These are phyloP conservation scores for Epichloe brachyelytri DNA, from an alignment of 2,329 filamentous ascomycete species.

Conservation along the genomic window DNA sequence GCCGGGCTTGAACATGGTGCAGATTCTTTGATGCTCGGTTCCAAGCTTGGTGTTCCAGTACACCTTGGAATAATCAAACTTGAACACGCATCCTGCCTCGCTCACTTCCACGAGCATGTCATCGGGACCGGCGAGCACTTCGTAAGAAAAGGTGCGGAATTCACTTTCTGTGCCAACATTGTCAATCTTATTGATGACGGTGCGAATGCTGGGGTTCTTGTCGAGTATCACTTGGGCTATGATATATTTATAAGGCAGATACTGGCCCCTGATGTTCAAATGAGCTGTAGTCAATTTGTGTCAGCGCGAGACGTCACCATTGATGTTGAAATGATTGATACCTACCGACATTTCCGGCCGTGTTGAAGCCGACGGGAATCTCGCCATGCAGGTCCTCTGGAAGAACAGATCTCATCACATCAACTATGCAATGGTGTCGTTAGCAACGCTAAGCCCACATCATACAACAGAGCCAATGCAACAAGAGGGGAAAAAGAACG, in stretches of 20 bases:
- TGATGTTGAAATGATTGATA: conserved; percentile 5
- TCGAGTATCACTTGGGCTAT: conserved; percentile 79
- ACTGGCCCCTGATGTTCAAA: conserved; percentile 74
- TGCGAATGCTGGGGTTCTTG: conserved; percentile 71
- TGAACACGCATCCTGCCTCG: conserved; percentile 76
- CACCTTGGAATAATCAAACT: conserved; percentile 88
- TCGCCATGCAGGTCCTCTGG: conserved; percentile 70
- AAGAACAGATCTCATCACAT: conserved; percentile 71
- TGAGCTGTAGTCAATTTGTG: conserved; percentile 44
- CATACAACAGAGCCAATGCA: conserved; percentile 9
- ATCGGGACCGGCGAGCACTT: conserved; percentile 70
- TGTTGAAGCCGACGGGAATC: conserved; percentile 74
- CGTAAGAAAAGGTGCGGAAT: conserved; percentile 87
- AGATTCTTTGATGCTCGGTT: conserved; percentile 73
- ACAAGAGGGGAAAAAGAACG: background rate
- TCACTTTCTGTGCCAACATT: conserved; percentile 74
- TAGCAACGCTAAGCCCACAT: background rate
- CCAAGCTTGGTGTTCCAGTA: conserved; percentile 96
- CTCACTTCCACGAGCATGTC: conserved; percentile 73
- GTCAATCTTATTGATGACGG: conserved; percentile 93
- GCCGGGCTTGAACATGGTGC: conserved; percentile 63
- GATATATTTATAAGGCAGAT: conserved; percentile 71
- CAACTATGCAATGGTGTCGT: conserved; percentile 36
- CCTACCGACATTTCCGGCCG: conserved; percentile 74
- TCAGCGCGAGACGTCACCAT: background rate